Base-by-base conservation (phyloP, 352 stramenopile genomes). In the Pythium aphanidermatum region DNA sequence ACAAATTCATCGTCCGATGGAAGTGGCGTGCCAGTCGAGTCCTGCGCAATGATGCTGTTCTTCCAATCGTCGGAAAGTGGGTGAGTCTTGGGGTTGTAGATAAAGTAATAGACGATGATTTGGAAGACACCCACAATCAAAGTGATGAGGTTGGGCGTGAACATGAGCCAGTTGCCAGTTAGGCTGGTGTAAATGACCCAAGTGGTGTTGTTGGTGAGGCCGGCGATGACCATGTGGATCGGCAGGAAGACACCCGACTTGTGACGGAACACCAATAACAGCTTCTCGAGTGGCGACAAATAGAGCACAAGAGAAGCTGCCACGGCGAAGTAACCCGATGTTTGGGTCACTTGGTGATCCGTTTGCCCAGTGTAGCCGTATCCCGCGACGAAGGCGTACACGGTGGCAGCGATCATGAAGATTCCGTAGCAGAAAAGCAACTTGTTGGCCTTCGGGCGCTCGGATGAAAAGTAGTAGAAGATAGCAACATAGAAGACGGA, bases 251-350 rank as follows among this genome's bases (percentile, higher is more conserved):
- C 58, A 1, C 58, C 63, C 11, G 65, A 72, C 21, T 65, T 64
- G 57, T 62, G 62, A 50, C 55, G 62, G 46, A 81, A 23, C 14
- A 83, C 71, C 24, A 70, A 47, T n/a, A 40, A 32, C 35, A 81
- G 62, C 40, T 69, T 81, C 29, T 74, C 63, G 36, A 83, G 77
- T 7, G 71, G 66, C 21, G 68, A 83, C 16, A 54, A 59, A 54
- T 75, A 81, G 13, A 83, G 65, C 45, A 78, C 59, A 46, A 82
- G 30, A 3, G 58, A 69, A 12, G 74, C 68, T 5, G 68, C 23
- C 35, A 76, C 68, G 4, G 55, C 56, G 36, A 80, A 31, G 32
- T 65, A 74, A 0, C 65, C 68, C 16, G 68, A 46, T 14, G 66
- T 43, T 24, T 52, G 51, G n/a, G 59, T 65, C 31, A 60, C n/a